Evolutionary conservation across 257 asterid species (phyloP).

Genomic region (Lithospermum erythrorhizon): DNA sequence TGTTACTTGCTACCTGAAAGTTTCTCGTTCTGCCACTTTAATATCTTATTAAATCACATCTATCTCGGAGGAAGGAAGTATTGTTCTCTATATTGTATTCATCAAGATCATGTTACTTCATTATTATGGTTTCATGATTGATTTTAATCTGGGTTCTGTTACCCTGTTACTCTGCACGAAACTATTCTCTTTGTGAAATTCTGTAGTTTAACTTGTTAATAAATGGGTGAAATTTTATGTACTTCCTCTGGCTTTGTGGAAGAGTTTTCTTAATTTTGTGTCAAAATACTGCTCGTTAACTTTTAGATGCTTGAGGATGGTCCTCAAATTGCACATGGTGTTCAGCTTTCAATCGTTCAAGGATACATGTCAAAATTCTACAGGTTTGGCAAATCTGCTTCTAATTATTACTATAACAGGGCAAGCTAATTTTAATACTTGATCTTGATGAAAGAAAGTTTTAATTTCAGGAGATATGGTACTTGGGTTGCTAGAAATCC

Average conservation of each 20-base stretch:
- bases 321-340: slow-evolving; percentile 70
- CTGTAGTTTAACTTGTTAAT: no score
- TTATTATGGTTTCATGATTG: no score
- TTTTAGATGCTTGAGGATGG: slow-evolving; percentile 87
- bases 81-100: no score
- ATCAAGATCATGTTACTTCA: no score
- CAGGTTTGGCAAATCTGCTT: slow-evolving; percentile 32
- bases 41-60: no score
- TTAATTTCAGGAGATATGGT: slow-evolving; percentile 81
- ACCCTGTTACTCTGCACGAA: no score
- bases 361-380: slow-evolving; percentile 92
- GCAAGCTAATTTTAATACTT: slow-evolving; percentile 10
- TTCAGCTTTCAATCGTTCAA: slow-evolving; percentile 92
- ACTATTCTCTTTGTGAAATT: no score
- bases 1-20: no score
- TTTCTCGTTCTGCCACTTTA: no score
- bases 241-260: neutral
- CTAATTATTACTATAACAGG: neutral
- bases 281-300: slow-evolving; percentile 6
- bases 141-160: no score
- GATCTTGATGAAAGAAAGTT: slow-evolving; percentile 17
- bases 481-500: slow-evolving; percentile 99
- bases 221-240: no score
- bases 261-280: neutral
- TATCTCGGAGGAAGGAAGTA: no score